phyloP scores from a whole-genome alignment of 1,284 basidiomycete species.

The Rhizoctonia solani region DNA sequence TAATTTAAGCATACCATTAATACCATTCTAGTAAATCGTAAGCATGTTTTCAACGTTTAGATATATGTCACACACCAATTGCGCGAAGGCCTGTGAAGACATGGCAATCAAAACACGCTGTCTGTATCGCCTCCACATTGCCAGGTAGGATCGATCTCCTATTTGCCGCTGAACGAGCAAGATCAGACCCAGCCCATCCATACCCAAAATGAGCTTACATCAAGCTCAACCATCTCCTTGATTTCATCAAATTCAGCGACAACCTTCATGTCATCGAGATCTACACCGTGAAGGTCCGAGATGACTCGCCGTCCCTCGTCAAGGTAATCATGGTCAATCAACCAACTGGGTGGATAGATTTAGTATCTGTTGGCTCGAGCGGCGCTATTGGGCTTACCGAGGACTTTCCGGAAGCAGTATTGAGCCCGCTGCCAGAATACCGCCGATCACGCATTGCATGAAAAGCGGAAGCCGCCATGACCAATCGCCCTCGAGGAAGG shows the following conservation, averaged over 20 bases:
- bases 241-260: conserved; percentile 91
- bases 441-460: conserved; percentile 88
- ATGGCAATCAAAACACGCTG: conserved; percentile 93
- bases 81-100: conserved; percentile 96
- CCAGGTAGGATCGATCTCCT: conserved; percentile 81
- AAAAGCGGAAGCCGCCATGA: conserved; percentile 86
- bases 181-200: neutral
- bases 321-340: conserved; percentile 89
- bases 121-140: conserved; percentile 89
- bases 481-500: conserved; percentile 79
- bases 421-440: conserved; percentile 80
- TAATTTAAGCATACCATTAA: conserved; percentile 65
- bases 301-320: conserved; percentile 86
- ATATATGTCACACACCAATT: conserved; percentile 59
- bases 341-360: conserved; percentile 62
- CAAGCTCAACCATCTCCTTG: conserved; percentile 81
- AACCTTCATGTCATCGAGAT: conserved; percentile 73
- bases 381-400: conserved; percentile 53
- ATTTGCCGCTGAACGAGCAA: conserved; percentile 57
- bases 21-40: conserved; percentile 67
- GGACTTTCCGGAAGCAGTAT: conserved; percentile 93
- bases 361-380: neutral
- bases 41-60: neutral
- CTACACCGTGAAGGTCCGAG: conserved; percentile 87
- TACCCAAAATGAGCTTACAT: conserved; percentile 57